These are phyloP conservation scores for Cercospora sesami DNA, from an alignment of 2,329 filamentous ascomycete genomes.

Conservation along the genomic window DNA sequence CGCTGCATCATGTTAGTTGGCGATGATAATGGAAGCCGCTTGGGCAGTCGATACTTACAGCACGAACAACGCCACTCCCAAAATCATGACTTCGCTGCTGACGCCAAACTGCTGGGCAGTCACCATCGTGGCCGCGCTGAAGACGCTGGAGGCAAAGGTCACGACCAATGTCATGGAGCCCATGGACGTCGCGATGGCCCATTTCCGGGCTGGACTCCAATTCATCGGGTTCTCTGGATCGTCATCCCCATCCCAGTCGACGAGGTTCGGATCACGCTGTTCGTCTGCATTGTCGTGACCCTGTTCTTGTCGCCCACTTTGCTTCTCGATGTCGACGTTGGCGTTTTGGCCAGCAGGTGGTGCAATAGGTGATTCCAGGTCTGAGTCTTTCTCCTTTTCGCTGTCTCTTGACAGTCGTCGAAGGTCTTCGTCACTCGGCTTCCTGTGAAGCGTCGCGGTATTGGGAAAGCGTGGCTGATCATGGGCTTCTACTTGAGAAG, in stretches of 20 bases:
- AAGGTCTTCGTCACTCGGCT: not conserved
- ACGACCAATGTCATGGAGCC: constrained; percentile 33
- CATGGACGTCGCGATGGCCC: constrained; percentile 30
- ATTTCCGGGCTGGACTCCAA: constrained; percentile 24
- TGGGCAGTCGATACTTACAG: constrained; percentile 17
- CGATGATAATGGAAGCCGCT: not conserved
- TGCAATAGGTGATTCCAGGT: not conserved
- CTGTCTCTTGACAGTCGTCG: not conserved
- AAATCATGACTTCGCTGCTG: constrained; percentile 30
- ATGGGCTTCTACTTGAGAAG: not conserved
- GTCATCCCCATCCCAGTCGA: constrained; percentile 29
- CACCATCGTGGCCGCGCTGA: constrained; percentile 23
- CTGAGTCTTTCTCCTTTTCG: constrained; percentile 18
- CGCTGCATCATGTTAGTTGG: not conserved
- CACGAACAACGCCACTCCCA: constrained; percentile 31
- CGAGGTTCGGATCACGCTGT: constrained; percentile 28
- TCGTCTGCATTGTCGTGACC: constrained; percentile 13
- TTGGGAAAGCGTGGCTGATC: not conserved
- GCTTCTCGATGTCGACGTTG: constrained; percentile 22
- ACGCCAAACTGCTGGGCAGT: constrained; percentile 30
- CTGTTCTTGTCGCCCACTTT: constrained; percentile 5
- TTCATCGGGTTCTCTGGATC: constrained; percentile 30
- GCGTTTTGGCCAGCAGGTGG: not conserved
- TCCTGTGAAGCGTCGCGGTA: not conserved
- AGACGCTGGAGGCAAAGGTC: constrained; percentile 57